Evolutionary conservation across 441 rosid genomes (phyloP), one percentile per base, ranked within the genome.

Genomic region (Breynia disticha): DNA sequence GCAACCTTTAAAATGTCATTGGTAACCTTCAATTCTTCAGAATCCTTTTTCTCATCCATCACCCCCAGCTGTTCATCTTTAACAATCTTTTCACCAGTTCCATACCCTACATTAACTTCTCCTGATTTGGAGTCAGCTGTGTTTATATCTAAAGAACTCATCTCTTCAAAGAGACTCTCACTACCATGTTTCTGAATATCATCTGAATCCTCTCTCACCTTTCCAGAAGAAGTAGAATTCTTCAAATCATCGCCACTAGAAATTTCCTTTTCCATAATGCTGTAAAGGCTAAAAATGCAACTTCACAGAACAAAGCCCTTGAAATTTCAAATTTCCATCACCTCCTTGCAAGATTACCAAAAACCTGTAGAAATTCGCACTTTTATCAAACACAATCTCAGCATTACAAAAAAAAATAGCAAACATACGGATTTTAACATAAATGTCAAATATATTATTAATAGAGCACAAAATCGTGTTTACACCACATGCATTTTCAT

Each of bases 221-320:
- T 64, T 16, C 59, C 77, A 67, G 55, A 64, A 57, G 55, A 21
- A 16, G 69, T 51, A 61, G 50, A 48, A 58, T 50, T 54, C 39
- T 32, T 38, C 22, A 43, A n/a, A 48, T 24, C 61, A 46, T 61
- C 56, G 16, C 48, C 44, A 41, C 24, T 22, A 18, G 51, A 45
- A 45, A 44, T 53, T 17, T 52, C 71, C 51, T 69, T 66, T 55
- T 70, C 35, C 72, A 64, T 67, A 20, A 50, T 24, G 32, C 50
- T 24, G 39, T 42, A 57, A 59, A n/a, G 19, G 12, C 18, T 46
- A 21, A 11, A 53, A 48, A 48, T 50, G 32, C 50, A 64, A 65
- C 61, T 66, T 58, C 38, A 49, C 48, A 38, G 59, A 47, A 63
- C 46, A 28, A 44, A 52, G 45, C 56, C 51, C 58, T 17, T 54